These are phyloP conservation scores for Aspergillus calidoustus DNA, from an alignment of 2,329 filamentous ascomycete genomes.

Conservation along the genomic window DNA sequence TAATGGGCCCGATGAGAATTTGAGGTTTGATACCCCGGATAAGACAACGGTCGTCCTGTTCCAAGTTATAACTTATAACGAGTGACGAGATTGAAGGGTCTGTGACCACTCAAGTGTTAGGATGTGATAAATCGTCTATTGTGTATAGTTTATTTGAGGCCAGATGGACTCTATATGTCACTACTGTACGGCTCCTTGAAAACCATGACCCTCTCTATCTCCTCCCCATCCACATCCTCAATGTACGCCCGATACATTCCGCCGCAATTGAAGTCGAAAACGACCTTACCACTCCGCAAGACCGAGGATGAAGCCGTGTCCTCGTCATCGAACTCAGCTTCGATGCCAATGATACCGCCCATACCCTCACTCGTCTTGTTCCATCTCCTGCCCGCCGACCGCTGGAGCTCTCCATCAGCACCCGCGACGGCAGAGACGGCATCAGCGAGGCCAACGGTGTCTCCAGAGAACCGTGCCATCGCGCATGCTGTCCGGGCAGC, in stretches of 20 bases:
- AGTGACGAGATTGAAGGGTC: too few relatives aligned
- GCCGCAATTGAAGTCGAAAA: conserved; percentile 82
- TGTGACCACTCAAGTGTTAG: too few relatives aligned
- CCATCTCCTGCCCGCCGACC: conserved; percentile 76
- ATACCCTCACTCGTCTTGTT: conserved; percentile 75
- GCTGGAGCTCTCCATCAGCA: conserved; percentile 72
- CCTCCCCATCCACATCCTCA: conserved; percentile 41
- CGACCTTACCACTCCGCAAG: conserved; percentile 55
- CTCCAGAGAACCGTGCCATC: conserved; percentile 66
- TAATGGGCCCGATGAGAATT: too few relatives aligned
- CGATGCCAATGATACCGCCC: conserved; percentile 80
- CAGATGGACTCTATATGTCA: neutral
- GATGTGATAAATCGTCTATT: too few relatives aligned
- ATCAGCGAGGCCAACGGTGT: conserved; percentile 53
- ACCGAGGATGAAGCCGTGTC: conserved; percentile 52
- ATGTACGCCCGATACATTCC: conserved; percentile 85
- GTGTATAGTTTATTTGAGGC: neutral
- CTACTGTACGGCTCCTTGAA: conserved; percentile 46
- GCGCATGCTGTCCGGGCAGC: conserved; percentile 75
- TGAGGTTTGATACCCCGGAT: too few relatives aligned
- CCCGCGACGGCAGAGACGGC: conserved; percentile 72
- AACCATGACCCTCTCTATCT: conserved; percentile 48
- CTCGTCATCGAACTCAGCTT: conserved; percentile 63
- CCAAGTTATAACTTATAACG: too few relatives aligned
- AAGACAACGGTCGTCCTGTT: too few relatives aligned